These are phyloP conservation scores for Penicillium sp. DNA, from an alignment of 2,329 filamentous ascomycete genomes.

Conservation along the genomic window DNA sequence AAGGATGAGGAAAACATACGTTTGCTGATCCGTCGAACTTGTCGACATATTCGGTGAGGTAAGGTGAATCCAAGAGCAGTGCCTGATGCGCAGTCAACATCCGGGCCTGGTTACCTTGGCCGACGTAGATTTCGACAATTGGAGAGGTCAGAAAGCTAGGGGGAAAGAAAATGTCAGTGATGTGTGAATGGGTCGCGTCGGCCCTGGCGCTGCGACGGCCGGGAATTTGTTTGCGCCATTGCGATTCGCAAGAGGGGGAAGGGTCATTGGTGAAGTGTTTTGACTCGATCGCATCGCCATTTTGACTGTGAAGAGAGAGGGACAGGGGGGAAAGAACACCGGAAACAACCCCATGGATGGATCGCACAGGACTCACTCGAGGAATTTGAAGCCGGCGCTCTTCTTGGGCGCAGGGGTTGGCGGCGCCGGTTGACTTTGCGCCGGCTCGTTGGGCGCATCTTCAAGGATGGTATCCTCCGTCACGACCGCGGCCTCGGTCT, in stretches of 20 bases:
- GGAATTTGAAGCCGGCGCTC: constrained; percentile 21
- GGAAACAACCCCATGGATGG: too few species aligned
- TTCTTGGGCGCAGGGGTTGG: constrained; percentile 13
- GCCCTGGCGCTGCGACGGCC: neutral
- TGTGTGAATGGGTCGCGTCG: neutral
- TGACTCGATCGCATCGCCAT: too few species aligned
- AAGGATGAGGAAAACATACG: constrained; percentile 41
- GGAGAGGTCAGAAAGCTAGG: constrained; percentile 59
- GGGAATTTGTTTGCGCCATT: neutral
- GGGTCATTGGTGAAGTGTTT: neutral
- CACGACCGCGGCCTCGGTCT: neutral
- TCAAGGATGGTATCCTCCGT: constrained; percentile 18
- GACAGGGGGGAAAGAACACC: too few species aligned
- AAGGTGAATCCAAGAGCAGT: constrained; percentile 68
- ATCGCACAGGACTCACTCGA: constrained; percentile 22
- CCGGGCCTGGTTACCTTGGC: constrained; percentile 53
- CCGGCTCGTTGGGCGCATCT: constrained; percentile 16
- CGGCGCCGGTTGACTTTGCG: constrained; percentile 12
- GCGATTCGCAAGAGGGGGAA: neutral
- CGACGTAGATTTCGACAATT: constrained; percentile 62
- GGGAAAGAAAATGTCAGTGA: constrained; percentile 4
- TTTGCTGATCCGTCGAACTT: constrained; percentile 56
- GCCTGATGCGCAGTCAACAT: constrained; percentile 73
- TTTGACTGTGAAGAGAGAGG: too few species aligned
- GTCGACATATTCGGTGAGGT: constrained; percentile 59